Evolutionary conservation across 345 rosid genomes (phyloP).

Genomic region (rapeseed (Brassica napus)): Da-Ae NC_063447.1:14855501-14856000

Average conservation of each 20-base stretch:
- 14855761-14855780: background rate
- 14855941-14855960: background rate
- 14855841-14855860: background rate
- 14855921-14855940: background rate
- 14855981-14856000: background rate
- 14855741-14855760: background rate
- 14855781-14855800: background rate
- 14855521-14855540: background rate
- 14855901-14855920: background rate
- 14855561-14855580: background rate
- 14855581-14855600: background rate
- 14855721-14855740: background rate
- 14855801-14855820: background rate
- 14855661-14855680: background rate
- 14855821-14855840: background rate
- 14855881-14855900: background rate
- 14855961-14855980: background rate
- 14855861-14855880: background rate
- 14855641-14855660: background rate
- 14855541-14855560: background rate
- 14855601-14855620: background rate
- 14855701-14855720: background rate
- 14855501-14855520: background rate
- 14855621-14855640: background rate
- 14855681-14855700: background rate